Percentiles rank a stretch among this genome's conserved stretches.
These are phyloP conservation scores for Fusarium anguioides DNA, from an alignment of 2,329 filamentous ascomycete species.

Conservation along the genomic window DNA sequence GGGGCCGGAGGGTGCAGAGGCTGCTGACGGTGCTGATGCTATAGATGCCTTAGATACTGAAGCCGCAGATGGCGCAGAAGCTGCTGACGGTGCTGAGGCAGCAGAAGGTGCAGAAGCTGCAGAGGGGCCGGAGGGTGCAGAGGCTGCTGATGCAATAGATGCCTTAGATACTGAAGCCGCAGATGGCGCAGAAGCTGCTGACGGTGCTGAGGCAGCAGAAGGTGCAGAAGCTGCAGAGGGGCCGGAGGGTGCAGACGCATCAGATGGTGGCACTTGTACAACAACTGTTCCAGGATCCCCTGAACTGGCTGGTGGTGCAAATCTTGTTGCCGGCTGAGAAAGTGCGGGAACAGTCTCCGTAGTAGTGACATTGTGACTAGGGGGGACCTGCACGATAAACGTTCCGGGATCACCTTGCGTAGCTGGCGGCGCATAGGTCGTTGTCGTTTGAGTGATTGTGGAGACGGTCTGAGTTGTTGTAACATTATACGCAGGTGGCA, in stretches of 20 bases:
- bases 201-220: too few species aligned
- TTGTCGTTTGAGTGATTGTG: conserved; percentile 3
- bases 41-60: too few species aligned
- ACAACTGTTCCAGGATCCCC: conserved; percentile 24
- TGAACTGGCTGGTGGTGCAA: background rate
- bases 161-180: conserved; percentile 6
- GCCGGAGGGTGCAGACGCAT: too few species aligned
- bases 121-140: too few species aligned
- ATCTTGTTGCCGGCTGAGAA: conserved; percentile 8
- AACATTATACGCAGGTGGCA: conserved; percentile 10
- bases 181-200: background rate
- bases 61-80: too few species aligned
- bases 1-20: too few species aligned
- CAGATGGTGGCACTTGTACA: conserved; percentile 3
- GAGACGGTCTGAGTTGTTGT: conserved; percentile 1
- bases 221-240: too few species aligned
- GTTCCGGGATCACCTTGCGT: conserved; percentile 13
- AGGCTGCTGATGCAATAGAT: too few species aligned
- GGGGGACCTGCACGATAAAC: conserved; percentile 6
- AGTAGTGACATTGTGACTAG: background rate
- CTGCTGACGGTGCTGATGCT: too few species aligned
- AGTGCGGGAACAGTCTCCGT: conserved; percentile 2
- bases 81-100: too few species aligned
- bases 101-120: too few species aligned
- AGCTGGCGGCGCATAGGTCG: conserved; percentile 10